phyloP scores from a whole-genome alignment of 768 basidiomycete species.

The Lactifluus rugatus region DNA sequence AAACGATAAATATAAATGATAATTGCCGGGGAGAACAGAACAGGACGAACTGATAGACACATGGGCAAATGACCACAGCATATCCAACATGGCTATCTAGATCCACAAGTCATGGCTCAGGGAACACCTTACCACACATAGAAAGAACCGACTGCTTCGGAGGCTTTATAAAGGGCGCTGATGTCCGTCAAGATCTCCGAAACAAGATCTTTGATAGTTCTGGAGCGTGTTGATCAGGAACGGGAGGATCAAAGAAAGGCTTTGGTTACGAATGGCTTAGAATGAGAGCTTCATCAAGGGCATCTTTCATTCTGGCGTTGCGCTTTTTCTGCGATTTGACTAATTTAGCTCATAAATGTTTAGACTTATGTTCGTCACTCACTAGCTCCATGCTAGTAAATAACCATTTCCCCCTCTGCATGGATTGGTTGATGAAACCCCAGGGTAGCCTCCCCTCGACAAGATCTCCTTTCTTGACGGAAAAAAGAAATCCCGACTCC shows the following conservation, averaged over 20 bases:
- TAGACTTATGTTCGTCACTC: slow-evolving; percentile 19
- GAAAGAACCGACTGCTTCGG: slow-evolving; percentile 62
- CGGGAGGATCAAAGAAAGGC: background rate
- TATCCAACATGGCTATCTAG: slow-evolving; percentile 80
- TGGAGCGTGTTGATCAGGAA: slow-evolving; percentile 24
- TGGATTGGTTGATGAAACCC: slow-evolving; percentile 58
- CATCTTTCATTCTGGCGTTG: slow-evolving; percentile 84
- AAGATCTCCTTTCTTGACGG: slow-evolving; percentile 58
- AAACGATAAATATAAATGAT: background rate
- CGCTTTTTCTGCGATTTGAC: slow-evolving; percentile 58
- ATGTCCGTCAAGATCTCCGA: slow-evolving; percentile 59
- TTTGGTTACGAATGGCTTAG: slow-evolving; percentile 64
- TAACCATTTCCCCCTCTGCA: slow-evolving; percentile 59
- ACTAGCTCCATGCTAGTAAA: slow-evolving; percentile 83
- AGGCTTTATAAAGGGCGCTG: slow-evolving; percentile 79
- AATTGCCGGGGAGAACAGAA: background rate
- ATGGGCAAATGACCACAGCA: slow-evolving; percentile 85
- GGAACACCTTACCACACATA: background rate
- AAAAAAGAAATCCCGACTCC: slow-evolving; percentile 64
- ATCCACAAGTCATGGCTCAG: background rate
- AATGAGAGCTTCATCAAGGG: slow-evolving; percentile 80
- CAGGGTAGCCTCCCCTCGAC: slow-evolving; percentile 52
- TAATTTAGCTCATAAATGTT: background rate
- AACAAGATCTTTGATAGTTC: slow-evolving; percentile 74
- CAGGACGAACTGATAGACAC: slow-evolving; percentile 57